Conservation (phyloP, 2,329 filamentous ascomycete species). For the Penicillium sp. region DNA sequence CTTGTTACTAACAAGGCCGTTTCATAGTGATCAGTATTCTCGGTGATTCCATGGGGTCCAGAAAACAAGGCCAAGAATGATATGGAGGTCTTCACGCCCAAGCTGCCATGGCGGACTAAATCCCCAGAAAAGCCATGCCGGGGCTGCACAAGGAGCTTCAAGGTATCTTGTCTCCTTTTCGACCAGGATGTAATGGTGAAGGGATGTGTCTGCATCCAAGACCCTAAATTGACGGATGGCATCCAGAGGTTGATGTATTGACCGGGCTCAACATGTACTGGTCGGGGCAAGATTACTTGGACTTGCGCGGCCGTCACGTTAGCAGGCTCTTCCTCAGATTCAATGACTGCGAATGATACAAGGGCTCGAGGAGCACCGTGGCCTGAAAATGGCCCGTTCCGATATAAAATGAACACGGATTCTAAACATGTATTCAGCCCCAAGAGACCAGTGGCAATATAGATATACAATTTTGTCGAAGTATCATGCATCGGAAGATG, state of each 20-base stretch:
- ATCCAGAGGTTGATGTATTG: constrained; percentile 33
- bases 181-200: constrained; percentile 31
- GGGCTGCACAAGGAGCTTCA: constrained; percentile 36
- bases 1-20: constrained; percentile 35
- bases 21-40: constrained; percentile 29
- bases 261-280: constrained; percentile 23
- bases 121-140: constrained; percentile 27
- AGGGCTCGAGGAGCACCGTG: constrained; percentile 18
- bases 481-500: constrained; percentile 15
- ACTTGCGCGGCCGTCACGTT: constrained; percentile 13
- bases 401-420: constrained; percentile 19
- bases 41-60: constrained; percentile 31
- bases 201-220: constrained; percentile 26
- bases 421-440: constrained; percentile 18
- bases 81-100: constrained; percentile 9
- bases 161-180: constrained; percentile 16
- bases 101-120: constrained; percentile 18
- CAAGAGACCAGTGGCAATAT: constrained; percentile 17
- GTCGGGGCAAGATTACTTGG: constrained; percentile 19
- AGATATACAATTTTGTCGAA: constrained; percentile 20
- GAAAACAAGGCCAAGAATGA: constrained; percentile 32
- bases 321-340: constrained; percentile 4
- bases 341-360: constrained; percentile 15
- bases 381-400: constrained; percentile 22
- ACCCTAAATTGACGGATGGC: constrained; percentile 22